Evolutionary conservation across 2,329 filamentous ascomycete genomes (phyloP).

Genomic region (Fonsecaea pedrosoi): DNA sequence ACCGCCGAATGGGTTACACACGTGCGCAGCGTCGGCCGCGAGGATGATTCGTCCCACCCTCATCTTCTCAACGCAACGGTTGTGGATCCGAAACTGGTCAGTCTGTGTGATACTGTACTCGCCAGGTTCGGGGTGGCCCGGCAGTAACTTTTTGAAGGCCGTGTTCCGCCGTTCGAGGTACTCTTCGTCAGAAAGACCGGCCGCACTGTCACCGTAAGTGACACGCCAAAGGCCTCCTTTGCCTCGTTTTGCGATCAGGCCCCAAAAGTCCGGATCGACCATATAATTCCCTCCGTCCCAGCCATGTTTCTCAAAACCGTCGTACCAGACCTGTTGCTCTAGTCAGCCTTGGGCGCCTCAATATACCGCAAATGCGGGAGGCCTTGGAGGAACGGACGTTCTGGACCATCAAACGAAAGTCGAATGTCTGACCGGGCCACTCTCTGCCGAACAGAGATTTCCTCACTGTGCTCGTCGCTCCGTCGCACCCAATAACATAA

Average conservation of each 20-base stretch:
- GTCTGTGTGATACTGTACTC: conserved; percentile 64
- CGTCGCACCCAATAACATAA: conserved; percentile 65
- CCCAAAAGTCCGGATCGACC: conserved; percentile 66
- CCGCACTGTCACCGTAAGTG: conserved; percentile 64
- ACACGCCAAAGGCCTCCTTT: conserved; percentile 68
- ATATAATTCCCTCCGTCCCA: conserved; percentile 54
- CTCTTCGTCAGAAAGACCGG: conserved; percentile 61
- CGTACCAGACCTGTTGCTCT: conserved; percentile 26
- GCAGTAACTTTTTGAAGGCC: conserved; percentile 65
- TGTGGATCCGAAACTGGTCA: conserved; percentile 67
- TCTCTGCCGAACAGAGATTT: conserved; percentile 28
- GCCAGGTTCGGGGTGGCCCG: conserved; percentile 63
- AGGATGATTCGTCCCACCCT: conserved; percentile 64
- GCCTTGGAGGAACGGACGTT: conserved; percentile 16
- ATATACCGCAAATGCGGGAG: background rate
- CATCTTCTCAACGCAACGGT: conserved; percentile 64
- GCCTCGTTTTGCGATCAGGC: conserved; percentile 67
- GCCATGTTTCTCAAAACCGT: conserved; percentile 32
- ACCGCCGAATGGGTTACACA: conserved; percentile 28
- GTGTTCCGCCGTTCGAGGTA: conserved; percentile 59
- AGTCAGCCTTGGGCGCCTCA: background rate
- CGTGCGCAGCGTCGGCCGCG: conserved; percentile 66
- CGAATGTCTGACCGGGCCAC: conserved; percentile 29
- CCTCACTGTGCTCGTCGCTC: conserved; percentile 40
- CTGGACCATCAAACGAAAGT: conserved; percentile 28